phyloP scores from a whole-genome alignment of 768 basidiomycete species.

The Leccinum obscurum region DNA sequence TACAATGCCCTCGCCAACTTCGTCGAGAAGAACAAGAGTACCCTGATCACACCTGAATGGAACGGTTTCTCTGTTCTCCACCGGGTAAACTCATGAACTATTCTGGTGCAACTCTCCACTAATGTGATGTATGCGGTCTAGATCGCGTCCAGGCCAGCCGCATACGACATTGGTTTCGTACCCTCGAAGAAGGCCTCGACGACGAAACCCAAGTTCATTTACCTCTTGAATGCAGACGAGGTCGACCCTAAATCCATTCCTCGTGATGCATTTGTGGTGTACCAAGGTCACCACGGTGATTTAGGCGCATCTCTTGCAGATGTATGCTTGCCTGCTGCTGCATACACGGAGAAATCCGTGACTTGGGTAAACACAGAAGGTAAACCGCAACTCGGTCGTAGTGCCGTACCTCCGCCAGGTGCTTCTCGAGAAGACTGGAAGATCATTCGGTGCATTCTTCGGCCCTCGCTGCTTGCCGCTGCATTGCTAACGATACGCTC shows the following conservation, averaged over 20 bases:
- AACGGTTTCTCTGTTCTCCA: slow-evolving; percentile 94
- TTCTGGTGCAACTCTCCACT: not conserved
- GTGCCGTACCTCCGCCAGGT: slow-evolving; percentile 93
- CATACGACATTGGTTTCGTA: slow-evolving; percentile 93
- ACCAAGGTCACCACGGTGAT: slow-evolving; percentile 99
- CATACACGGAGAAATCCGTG: slow-evolving; percentile 88
- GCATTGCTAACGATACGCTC: not conserved
- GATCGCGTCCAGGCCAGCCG: slow-evolving; percentile 90
- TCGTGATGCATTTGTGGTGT: slow-evolving; percentile 91
- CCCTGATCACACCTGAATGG: slow-evolving; percentile 86
- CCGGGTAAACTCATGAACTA: slow-evolving; percentile 52
- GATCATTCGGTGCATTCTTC: slow-evolving; percentile 70
- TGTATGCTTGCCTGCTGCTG: slow-evolving; percentile 88
- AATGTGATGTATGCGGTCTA: slow-evolving; percentile 30
- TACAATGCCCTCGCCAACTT: slow-evolving; percentile 78
- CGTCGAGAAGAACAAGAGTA: slow-evolving; percentile 73
- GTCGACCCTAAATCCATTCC: slow-evolving; percentile 87
- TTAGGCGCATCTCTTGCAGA: slow-evolving; percentile 96
- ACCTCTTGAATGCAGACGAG: slow-evolving; percentile 96
- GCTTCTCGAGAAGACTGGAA: slow-evolving; percentile 97
- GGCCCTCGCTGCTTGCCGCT: not conserved
- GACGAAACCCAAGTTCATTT: slow-evolving; percentile 89
- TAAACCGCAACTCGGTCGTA: slow-evolving; percentile 83
- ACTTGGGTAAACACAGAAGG: slow-evolving; percentile 99
- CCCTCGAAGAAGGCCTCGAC: slow-evolving; percentile 76